A percentile compares a stretch with the other conserved stretches of the same genome.
Evolutionary conservation across 495 filamentous ascomycete genomes (phyloP).

Genomic region (Ramalina intermedia): DNA sequence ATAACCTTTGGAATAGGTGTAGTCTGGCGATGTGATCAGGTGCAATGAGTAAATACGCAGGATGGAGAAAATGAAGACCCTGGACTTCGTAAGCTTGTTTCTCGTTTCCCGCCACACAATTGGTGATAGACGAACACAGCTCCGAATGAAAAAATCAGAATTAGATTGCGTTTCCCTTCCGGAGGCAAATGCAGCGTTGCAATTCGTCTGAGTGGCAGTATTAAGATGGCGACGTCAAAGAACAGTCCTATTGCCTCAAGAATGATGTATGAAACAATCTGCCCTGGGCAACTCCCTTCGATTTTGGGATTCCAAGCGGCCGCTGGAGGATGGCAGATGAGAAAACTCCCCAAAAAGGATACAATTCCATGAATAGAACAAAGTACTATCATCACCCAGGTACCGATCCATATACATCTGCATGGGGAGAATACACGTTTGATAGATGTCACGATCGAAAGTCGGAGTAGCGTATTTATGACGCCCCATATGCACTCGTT

Average conservation of each 20-base stretch:
- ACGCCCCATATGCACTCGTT: constrained; percentile 18
- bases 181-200: neutral
- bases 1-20: constrained; percentile 17
- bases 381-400: neutral
- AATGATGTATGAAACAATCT: constrained; percentile 13
- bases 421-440: too few species aligned
- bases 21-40: constrained; percentile 13
- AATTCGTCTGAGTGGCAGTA: neutral
- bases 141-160: neutral
- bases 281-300: constrained; percentile 13
- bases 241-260: constrained; percentile 13
- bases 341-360: constrained; percentile 4
- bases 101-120: too few species aligned
- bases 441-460: constrained; percentile 1
- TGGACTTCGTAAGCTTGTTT: neutral
- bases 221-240: constrained; percentile 12
- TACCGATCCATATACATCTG: too few species aligned
- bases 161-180: neutral
- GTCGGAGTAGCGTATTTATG: constrained; percentile 14
- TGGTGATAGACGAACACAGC: neutral
- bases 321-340: constrained; percentile 16
- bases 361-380: constrained; percentile 9
- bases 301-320: constrained; percentile 12
- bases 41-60: constrained; percentile 16
- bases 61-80: constrained; percentile 16